phyloP scores from a whole-genome alignment of 306 rosid genomes.

The Malus fusca region DNA sequence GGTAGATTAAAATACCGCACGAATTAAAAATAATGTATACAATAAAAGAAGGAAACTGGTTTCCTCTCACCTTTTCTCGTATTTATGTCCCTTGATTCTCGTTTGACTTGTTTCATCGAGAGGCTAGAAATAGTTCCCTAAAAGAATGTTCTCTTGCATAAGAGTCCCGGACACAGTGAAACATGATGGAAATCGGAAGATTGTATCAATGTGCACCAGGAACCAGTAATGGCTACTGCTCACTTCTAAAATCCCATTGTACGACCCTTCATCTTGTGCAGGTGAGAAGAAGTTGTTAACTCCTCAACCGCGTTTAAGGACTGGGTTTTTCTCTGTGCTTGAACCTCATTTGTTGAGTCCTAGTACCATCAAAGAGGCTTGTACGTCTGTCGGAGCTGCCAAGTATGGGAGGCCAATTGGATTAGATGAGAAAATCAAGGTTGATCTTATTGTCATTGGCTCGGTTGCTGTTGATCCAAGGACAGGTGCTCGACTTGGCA shows the following conservation, averaged over 20 bases:
- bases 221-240: not conserved
- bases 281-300: constrained; percentile 77
- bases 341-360: constrained; percentile 40
- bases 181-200: not conserved
- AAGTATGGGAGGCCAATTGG: constrained; percentile 75
- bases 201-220: not conserved
- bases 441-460: constrained; percentile 77
- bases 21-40: too few relatives aligned
- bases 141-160: not conserved
- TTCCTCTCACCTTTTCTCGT: too few relatives aligned
- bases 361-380: constrained; percentile 56
- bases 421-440: constrained; percentile 75
- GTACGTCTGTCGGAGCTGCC: constrained; percentile 81
- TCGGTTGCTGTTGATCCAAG: constrained; percentile 86
- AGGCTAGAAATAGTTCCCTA: too few relatives aligned
- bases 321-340: constrained; percentile 82
- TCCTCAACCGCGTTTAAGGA: constrained; percentile 84
- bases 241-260: not conserved
- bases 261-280: constrained; percentile 16
- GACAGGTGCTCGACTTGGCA: constrained; percentile 91
- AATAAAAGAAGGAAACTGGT: too few relatives aligned
- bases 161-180: not conserved
- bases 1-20: too few relatives aligned
- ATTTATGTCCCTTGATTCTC: too few relatives aligned
- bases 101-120: too few relatives aligned